Percentiles rank a stretch among this genome's conserved stretches.
phyloP scores from a whole-genome alignment of 2,329 filamentous ascomycete species.

The Stachybotrys echinatus region DNA sequence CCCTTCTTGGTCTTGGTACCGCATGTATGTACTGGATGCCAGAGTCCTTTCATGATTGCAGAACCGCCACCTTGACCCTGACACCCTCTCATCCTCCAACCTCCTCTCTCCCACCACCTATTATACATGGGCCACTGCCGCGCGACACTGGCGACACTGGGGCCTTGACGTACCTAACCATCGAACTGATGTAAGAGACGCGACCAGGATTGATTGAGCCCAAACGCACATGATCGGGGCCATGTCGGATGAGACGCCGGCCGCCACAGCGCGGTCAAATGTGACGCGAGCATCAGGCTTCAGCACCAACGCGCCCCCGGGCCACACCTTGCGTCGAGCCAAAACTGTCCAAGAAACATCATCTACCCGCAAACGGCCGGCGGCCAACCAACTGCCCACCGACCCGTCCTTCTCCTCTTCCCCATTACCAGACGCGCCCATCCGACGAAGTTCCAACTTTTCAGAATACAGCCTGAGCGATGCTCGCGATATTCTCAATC shows the following conservation, averaged over 20 bases:
- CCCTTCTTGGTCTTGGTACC: no score
- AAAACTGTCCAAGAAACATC: conserved; percentile 31
- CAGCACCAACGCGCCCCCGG: conserved; percentile 11
- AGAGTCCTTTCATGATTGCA: no score
- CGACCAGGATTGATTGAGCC: not conserved
- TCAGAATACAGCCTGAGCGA: conserved; percentile 71
- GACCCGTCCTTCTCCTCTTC: not conserved
- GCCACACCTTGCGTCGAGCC: conserved; percentile 35
- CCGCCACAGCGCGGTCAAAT: conserved; percentile 6
- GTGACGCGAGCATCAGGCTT: conserved; percentile 5
- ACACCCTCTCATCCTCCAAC: no score
- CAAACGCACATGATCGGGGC: conserved; percentile 1
- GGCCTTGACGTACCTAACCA: no score
- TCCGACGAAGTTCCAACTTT: conserved; percentile 62
- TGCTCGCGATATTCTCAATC: conserved; percentile 63
- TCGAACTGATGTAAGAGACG: no score
- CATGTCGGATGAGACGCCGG: conserved; percentile 11
- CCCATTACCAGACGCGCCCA: conserved; percentile 1
- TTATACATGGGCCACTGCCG: no score
- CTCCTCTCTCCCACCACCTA: no score
- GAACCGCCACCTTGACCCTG: no score
- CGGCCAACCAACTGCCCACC: not conserved
- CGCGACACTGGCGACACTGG: no score
- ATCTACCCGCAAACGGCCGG: conserved; percentile 14
- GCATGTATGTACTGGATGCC: no score